Base-by-base conservation (phyloP, 805 yeast genomes). In the Cyberlindnera suaveolens region DNA sequence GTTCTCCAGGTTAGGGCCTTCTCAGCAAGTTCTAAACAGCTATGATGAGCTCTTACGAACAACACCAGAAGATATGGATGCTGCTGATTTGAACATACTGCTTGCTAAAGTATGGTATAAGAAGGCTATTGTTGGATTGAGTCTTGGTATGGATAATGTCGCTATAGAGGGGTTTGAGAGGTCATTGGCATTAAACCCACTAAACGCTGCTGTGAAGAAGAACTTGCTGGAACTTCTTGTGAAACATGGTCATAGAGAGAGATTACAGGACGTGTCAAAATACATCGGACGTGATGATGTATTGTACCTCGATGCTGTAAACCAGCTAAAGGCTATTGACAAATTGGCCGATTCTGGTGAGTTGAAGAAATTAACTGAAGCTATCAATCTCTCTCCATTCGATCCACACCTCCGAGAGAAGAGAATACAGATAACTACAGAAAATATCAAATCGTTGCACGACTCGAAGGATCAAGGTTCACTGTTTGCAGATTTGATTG, bases 121-220 rank as follows among this genome's bases (percentile, higher is more conserved):
- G 55, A 71, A 74, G 43, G 89, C 87, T 0, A 57, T 82, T 36
- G 74, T 82, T 3, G 82, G 81, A 42, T 60, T 80, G 42, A 71
- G 79, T 13, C 54, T 80, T 48, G 77, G 77, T 30, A 75, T 74
- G 45, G 83, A 77, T 27, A 49, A 59, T 29, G 65, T 66, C 32
- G 82, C 90, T 0, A 64, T 78, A 7, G 58, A 59, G 3, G 80
- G 77, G 49, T 76, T 83, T 44, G 67, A 71, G 44, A 56, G 51
- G 13, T 75, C 82, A 19, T 56, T 77, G 37, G 53, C 57, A n/a
- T 55, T 67, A 10, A 73, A 65, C 48, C 67, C 67, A 5, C 47
- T 54, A 18, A 69, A 67, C 44, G 51, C 53, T 13, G 71, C 77
- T 1, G 84, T 88, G n/a, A 65, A 67, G 39, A 61, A 57, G 9